phyloP scores from a whole-genome alignment of 352 stramenopile genomes.

The Phytophthora tentaculata region DNA sequence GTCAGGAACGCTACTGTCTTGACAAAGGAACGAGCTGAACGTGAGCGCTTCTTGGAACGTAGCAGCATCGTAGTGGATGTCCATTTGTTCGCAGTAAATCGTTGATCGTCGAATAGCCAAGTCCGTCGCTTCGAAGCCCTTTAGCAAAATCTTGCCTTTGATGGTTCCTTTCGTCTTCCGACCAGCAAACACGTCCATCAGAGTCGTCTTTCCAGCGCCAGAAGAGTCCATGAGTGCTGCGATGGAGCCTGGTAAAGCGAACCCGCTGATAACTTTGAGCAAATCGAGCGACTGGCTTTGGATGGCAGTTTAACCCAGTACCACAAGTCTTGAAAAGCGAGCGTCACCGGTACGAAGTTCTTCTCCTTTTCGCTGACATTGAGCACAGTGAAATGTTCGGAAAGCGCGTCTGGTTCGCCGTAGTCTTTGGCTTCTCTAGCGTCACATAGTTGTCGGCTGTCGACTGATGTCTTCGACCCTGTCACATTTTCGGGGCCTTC shows the following conservation, averaged over 20 bases:
- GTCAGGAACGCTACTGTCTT: slow-evolving; percentile 29
- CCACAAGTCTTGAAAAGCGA: slow-evolving; percentile 45
- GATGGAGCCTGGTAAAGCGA: slow-evolving; percentile 56
- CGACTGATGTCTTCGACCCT: no score
- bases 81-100: slow-evolving; percentile 78
- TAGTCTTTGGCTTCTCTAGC: no score
- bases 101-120: slow-evolving; percentile 46
- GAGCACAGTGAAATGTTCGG: no score
- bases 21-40: slow-evolving; percentile 86
- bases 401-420: no score
- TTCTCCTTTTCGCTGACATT: slow-evolving; percentile 17
- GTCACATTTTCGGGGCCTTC: no score
- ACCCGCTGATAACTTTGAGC: slow-evolving; percentile 31
- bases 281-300: slow-evolving; percentile 50
- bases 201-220: slow-evolving; percentile 79
- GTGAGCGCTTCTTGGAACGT: slow-evolving; percentile 87
- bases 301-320: slow-evolving; percentile 41
- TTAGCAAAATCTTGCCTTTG: slow-evolving; percentile 57
- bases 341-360: slow-evolving; percentile 38
- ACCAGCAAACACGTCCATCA: slow-evolving; percentile 92
- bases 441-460: no score
- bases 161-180: slow-evolving; percentile 67
- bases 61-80: slow-evolving; percentile 79
- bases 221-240: slow-evolving; percentile 88
- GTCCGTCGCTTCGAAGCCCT: slow-evolving; percentile 37